A percentile compares a stretch with the other conserved stretches of the same genome.
phyloP scores from a whole-genome alignment of 108 stramenopile species.

The Mediolabrus comicus region DNA sequence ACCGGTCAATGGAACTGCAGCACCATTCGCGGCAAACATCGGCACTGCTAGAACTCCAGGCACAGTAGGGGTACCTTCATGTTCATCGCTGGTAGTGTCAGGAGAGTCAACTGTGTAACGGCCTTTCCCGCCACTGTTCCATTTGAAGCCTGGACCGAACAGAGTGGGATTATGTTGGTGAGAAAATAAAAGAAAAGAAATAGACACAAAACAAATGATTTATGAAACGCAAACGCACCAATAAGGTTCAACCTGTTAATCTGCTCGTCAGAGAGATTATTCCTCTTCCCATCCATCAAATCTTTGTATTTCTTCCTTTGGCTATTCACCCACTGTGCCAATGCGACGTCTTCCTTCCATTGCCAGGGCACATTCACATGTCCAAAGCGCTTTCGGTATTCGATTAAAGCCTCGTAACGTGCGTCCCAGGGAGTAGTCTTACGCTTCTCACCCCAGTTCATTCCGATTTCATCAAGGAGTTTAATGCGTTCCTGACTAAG shows the following conservation, averaged over 20 bases:
- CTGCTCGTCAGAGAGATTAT: constrained; percentile 40
- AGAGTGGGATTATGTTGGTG: background rate
- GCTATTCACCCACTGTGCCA: constrained; percentile 41
- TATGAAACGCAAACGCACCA: constrained; percentile 13
- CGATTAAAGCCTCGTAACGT: constrained; percentile 18
- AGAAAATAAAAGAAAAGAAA: background rate
- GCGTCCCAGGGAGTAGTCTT: constrained; percentile 32
- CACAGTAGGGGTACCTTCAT: background rate
- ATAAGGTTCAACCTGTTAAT: constrained; percentile 34
- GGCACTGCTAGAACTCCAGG: background rate
- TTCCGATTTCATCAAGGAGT: constrained; percentile 32
- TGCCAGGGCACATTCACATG: constrained; percentile 35
- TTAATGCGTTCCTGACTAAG: constrained; percentile 27
- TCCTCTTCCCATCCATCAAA: constrained; percentile 33
- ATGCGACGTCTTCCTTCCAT: constrained; percentile 30
- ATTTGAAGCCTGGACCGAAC: background rate
- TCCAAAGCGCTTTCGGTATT: constrained; percentile 30
- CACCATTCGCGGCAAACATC: background rate
- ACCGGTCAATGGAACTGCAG: background rate
- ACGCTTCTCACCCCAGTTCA: constrained; percentile 32
- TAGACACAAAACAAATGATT: background rate
- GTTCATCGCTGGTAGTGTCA: background rate
- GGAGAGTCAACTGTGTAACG: background rate
- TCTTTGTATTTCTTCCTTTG: constrained; percentile 45
- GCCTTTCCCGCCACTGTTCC: background rate